Evolutionary conservation across 176 grass and related monocot species (phyloP).

Genomic region (Avena sativa): DNA sequence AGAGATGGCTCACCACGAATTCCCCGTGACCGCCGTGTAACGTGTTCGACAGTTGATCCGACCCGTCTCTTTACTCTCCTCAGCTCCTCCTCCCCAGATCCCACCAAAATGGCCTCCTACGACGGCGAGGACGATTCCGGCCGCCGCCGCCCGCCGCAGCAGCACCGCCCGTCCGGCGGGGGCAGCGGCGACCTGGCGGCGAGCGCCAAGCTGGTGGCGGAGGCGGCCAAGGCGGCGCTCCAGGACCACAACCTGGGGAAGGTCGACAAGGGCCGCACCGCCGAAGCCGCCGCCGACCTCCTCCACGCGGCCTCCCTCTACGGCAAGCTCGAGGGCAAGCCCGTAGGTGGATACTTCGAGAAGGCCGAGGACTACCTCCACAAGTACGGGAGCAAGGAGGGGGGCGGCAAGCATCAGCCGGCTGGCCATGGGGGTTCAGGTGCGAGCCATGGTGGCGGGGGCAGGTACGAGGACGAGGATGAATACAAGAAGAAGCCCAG

Average conservation of each 20-base stretch:
- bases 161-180: slow-evolving; percentile 44
- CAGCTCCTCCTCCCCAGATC: slow-evolving; percentile 35
- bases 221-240: slow-evolving; percentile 68
- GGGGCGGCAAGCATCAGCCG: slow-evolving; percentile 37
- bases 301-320: slow-evolving; percentile 82
- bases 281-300: slow-evolving; percentile 70
- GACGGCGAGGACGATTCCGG: slow-evolving; percentile 41
- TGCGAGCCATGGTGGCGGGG: slow-evolving; percentile 38
- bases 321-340: slow-evolving; percentile 79
- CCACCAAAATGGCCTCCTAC: slow-evolving; percentile 55
- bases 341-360: slow-evolving; percentile 63
- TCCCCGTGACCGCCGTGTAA: background rate
- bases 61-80: background rate
- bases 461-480: slow-evolving; percentile 45
- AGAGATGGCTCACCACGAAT: background rate
- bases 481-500: slow-evolving; percentile 43
- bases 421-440: slow-evolving; percentile 20
- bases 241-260: slow-evolving; percentile 63
- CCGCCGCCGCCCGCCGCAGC: slow-evolving; percentile 22
- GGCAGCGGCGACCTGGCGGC: slow-evolving; percentile 65
- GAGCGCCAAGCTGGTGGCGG: slow-evolving; percentile 87
- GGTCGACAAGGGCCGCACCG: slow-evolving; percentile 77
- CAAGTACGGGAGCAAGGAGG: slow-evolving; percentile 52
- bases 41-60: background rate
- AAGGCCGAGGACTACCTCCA: slow-evolving; percentile 94